Evolutionary conservation across 495 filamentous ascomycete species (phyloP).

Genomic region (Aspergillus biplanus): DNA sequence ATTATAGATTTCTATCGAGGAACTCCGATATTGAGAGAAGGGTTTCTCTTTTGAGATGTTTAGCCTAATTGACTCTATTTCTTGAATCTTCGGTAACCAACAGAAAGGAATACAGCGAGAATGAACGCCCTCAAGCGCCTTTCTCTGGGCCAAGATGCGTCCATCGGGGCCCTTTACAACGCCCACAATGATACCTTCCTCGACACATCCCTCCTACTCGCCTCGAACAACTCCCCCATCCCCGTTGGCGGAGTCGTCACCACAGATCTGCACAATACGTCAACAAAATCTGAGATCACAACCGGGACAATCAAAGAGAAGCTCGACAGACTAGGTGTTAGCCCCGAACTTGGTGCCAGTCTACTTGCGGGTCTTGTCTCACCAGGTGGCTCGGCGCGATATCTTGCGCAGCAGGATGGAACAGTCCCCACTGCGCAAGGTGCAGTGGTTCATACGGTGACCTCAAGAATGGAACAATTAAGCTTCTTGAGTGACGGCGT

Average conservation of each 20-base stretch:
- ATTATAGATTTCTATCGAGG: too few species aligned
- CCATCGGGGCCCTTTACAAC: slow-evolving; percentile 14
- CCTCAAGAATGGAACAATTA: slow-evolving; percentile 8
- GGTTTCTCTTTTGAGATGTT: too few species aligned
- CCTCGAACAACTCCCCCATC: neutral
- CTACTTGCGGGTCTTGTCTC: slow-evolving; percentile 3
- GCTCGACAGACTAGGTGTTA: slow-evolving; percentile 1
- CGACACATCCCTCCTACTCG: neutral
- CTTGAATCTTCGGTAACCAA: neutral
- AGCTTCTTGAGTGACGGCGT: slow-evolving; percentile 8
- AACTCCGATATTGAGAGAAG: too few species aligned
- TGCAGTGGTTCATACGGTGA: neutral
- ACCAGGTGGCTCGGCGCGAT: slow-evolving; percentile 5
- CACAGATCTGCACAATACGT: neutral
- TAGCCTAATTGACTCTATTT: neutral
- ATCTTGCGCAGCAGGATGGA: slow-evolving; percentile 7
- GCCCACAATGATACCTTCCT: slow-evolving; percentile 10
- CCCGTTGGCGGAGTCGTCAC: slow-evolving; percentile 2
- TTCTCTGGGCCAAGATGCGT: slow-evolving; percentile 5
- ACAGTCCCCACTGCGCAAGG: slow-evolving; percentile 4
- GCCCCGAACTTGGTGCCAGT: slow-evolving; percentile 8
- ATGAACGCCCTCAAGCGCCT: slow-evolving; percentile 15
- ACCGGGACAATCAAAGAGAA: neutral
- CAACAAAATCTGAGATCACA: neutral
- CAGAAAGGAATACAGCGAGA: neutral